Conservation (phyloP, 1,284 basidiomycete genomes). For the Neotropicomus parvogracilis region DNA sequence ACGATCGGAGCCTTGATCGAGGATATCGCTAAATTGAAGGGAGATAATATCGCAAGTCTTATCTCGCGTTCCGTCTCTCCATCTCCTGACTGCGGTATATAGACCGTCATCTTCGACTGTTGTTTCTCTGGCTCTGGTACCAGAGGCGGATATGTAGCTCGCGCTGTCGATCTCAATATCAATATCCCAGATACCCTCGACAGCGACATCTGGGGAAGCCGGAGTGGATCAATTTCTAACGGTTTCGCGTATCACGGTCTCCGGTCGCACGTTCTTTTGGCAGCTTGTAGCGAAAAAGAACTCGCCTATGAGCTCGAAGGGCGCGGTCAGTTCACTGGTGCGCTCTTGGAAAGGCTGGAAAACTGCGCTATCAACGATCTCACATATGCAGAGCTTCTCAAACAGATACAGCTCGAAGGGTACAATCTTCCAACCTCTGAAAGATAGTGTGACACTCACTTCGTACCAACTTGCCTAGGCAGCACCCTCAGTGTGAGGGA, state of each 20-base stretch:
- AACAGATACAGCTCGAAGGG: conserved; percentile 11
- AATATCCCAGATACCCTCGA: neutral
- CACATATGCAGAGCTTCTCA: conserved; percentile 17
- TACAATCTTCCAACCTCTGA: neutral
- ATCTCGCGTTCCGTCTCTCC: too few species aligned
- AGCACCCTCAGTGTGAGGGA: conserved; percentile 22
- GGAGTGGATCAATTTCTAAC: neutral
- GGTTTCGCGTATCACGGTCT: neutral
- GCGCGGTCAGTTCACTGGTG: conserved; percentile 16
- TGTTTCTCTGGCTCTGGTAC: neutral
- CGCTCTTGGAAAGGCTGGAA: conserved; percentile 14
- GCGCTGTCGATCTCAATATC: neutral
- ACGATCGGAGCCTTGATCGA: neutral
- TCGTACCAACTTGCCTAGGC: neutral
- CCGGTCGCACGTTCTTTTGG: conserved; percentile 2
- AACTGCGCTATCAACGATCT: neutral
- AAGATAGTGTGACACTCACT: neutral
- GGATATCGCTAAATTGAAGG: neutral
- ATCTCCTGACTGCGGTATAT: neutral
- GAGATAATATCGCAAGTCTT: conserved; percentile 1
- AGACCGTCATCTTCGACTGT: conserved; percentile 5
- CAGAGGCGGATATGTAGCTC: neutral
- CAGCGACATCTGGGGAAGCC: neutral
- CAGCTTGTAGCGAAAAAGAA: conserved; percentile 1
- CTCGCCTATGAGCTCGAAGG: conserved; percentile 16